phyloP scores from a whole-genome alignment of 495 filamentous ascomycete species.

The Aspergillus incahuasiensis region DNA sequence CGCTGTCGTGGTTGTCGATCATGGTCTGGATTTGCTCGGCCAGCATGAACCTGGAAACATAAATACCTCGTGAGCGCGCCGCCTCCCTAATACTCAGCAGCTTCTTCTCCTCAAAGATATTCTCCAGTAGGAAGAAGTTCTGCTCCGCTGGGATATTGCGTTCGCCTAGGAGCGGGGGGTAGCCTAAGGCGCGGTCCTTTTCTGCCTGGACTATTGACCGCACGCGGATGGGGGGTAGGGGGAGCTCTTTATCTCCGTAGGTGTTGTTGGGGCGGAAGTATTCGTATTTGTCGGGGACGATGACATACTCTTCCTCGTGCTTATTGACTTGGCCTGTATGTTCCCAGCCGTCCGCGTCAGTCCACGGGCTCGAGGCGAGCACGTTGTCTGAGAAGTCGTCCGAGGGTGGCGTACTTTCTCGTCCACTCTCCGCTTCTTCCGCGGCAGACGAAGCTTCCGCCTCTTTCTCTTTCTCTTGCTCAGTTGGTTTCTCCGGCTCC shows the following conservation, averaged over 20 bases:
- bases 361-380: conserved; percentile 14
- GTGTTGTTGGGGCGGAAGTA: conserved; percentile 28
- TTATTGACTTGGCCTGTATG: conserved; percentile 33
- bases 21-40: conserved; percentile 12
- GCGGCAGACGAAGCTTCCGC: not conserved
- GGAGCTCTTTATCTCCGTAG: conserved; percentile 27
- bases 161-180: conserved; percentile 36
- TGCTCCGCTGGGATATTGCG: conserved; percentile 31
- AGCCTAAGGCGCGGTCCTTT: conserved; percentile 33
- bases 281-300: conserved; percentile 21
- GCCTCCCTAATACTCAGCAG: conserved; percentile 20
- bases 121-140: conserved; percentile 15
- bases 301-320: conserved; percentile 31
- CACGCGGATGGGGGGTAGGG: conserved; percentile 25
- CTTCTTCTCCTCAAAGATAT: conserved; percentile 17
- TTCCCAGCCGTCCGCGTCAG: conserved; percentile 31
- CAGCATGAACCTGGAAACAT: conserved; percentile 13
- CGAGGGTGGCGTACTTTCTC: conserved; percentile 14
- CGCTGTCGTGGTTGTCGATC: conserved; percentile 14
- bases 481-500: too few relatives aligned
- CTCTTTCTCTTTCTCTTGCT: not conserved
- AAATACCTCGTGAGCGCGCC: conserved; percentile 15
- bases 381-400: conserved; percentile 17
- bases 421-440: not conserved
- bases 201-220: conserved; percentile 26